These are phyloP conservation scores for Mycena polygramma DNA, from an alignment of 768 basidiomycete species.

Conservation along the genomic window DNA sequence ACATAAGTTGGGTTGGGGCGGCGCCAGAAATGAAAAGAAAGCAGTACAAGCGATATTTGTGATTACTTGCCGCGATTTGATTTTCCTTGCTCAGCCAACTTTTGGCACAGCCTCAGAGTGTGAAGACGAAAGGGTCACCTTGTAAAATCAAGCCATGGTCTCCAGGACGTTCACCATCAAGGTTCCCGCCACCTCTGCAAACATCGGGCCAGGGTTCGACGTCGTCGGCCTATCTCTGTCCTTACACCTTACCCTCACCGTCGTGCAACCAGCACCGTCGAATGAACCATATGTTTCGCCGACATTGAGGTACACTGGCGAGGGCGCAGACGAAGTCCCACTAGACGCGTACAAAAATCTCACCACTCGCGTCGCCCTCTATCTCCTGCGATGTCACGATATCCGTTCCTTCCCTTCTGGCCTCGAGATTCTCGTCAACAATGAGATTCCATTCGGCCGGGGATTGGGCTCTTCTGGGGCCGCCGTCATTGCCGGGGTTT, in stretches of 20 bases:
- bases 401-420: slow-evolving; percentile 82
- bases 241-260: slow-evolving; percentile 82
- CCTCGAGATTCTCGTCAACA: slow-evolving; percentile 82
- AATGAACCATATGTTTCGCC: slow-evolving; percentile 62
- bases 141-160: slow-evolving; percentile 8
- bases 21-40: not conserved
- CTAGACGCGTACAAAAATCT: slow-evolving; percentile 97
- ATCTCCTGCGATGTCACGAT: slow-evolving; percentile 92
- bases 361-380: slow-evolving; percentile 96
- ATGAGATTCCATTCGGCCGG: slow-evolving; percentile 98
- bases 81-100: not conserved
- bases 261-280: slow-evolving; percentile 45
- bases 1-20: not conserved
- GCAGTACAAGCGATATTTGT: not conserved
- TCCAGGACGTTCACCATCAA: slow-evolving; percentile 70
- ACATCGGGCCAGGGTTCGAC: slow-evolving; percentile 99
- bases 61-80: slow-evolving; percentile 2
- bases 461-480: slow-evolving; percentile 98
- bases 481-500: slow-evolving; percentile 97
- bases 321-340: slow-evolving; percentile 92
- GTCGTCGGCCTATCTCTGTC: slow-evolving; percentile 98
- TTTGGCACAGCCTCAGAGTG: slow-evolving; percentile 7
- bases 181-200: slow-evolving; percentile 98
- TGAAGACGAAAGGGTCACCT: not conserved
- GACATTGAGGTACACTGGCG: slow-evolving; percentile 82